These are phyloP conservation scores for Fusarium sp. DNA, from an alignment of 2,329 filamentous ascomycete species.

Conservation along the genomic window DNA sequence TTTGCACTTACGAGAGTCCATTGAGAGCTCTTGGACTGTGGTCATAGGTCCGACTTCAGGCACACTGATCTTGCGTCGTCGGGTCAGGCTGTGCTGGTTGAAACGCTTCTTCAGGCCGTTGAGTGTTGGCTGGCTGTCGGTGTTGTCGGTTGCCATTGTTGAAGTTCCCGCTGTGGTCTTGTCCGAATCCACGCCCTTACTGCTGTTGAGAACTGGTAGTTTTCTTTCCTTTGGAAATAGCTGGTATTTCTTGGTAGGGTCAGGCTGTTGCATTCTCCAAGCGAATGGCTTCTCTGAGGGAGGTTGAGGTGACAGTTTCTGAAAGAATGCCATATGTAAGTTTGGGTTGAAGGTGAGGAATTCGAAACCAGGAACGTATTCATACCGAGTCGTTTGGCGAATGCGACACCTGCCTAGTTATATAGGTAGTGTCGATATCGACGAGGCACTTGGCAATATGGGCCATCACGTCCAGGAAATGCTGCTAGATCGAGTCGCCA, in stretches of 20 bases:
- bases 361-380: slow-evolving; percentile 22
- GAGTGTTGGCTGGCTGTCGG: slow-evolving; percentile 55
- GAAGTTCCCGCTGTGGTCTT: slow-evolving; percentile 62
- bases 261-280: slow-evolving; percentile 71
- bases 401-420: slow-evolving; percentile 64
- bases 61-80: slow-evolving; percentile 74
- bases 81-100: slow-evolving; percentile 69
- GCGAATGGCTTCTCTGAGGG: slow-evolving; percentile 64
- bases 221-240: slow-evolving; percentile 69
- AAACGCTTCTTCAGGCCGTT: slow-evolving; percentile 65
- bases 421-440: slow-evolving; percentile 63
- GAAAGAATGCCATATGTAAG: slow-evolving; percentile 35
- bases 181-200: slow-evolving; percentile 66
- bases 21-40: slow-evolving; percentile 74
- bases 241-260: slow-evolving; percentile 68
- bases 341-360: slow-evolving; percentile 14
- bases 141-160: slow-evolving; percentile 57
- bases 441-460: slow-evolving; percentile 73
- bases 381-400: slow-evolving; percentile 61
- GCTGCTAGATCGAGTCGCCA: slow-evolving; percentile 37
- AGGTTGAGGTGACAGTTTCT: slow-evolving; percentile 49
- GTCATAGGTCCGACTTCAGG: slow-evolving; percentile 77
- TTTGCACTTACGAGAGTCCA: slow-evolving; percentile 75
- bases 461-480: slow-evolving; percentile 63
- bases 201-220: slow-evolving; percentile 55